Evolutionary conservation across 2,329 filamentous ascomycete genomes (phyloP).

Genomic region (Metarhizium brunneum): DNA sequence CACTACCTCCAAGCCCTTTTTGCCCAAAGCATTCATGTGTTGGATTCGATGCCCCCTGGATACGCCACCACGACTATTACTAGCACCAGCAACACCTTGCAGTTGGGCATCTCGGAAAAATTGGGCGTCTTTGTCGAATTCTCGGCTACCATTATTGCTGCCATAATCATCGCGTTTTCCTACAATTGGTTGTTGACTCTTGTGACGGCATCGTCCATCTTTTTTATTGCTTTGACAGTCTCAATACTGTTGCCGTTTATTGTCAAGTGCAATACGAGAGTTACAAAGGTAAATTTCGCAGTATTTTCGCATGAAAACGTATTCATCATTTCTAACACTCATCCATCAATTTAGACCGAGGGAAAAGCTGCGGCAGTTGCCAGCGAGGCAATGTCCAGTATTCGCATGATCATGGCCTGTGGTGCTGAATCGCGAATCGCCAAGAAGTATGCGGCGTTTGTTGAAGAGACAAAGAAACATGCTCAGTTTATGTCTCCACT

Average conservation of each 20-base stretch:
- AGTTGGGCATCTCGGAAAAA: conserved; percentile 56
- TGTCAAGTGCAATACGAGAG: conserved; percentile 37
- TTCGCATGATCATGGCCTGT: conserved; percentile 54
- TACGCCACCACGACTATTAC: conserved; percentile 55
- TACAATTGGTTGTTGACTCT: conserved; percentile 51
- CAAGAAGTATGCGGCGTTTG: conserved; percentile 43
- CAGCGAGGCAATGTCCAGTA: conserved; percentile 49
- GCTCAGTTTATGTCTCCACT: conserved; percentile 41
- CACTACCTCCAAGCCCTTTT: conserved; percentile 58
- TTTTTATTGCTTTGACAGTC: conserved; percentile 45
- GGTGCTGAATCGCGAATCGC: conserved; percentile 48
- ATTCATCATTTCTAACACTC: not conserved
- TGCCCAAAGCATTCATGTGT: conserved; percentile 55
- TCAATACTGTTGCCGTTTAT: conserved; percentile 44
- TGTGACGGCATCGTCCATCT: conserved; percentile 45
- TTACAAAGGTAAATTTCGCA: conserved; percentile 26
- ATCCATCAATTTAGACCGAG: conserved; percentile 29
- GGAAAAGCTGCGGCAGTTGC: conserved; percentile 49
- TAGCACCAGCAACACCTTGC: conserved; percentile 52
- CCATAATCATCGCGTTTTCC: conserved; percentile 45
- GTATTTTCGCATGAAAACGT: not conserved
- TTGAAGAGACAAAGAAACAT: conserved; percentile 42
- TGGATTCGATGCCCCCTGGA: conserved; percentile 56
- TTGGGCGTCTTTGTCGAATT: conserved; percentile 50
- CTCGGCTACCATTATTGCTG: conserved; percentile 39